Evolutionary conservation across 371 early-diverging fungal species (phyloP).

Genomic region (Blyttiomyces sp.): DNA sequence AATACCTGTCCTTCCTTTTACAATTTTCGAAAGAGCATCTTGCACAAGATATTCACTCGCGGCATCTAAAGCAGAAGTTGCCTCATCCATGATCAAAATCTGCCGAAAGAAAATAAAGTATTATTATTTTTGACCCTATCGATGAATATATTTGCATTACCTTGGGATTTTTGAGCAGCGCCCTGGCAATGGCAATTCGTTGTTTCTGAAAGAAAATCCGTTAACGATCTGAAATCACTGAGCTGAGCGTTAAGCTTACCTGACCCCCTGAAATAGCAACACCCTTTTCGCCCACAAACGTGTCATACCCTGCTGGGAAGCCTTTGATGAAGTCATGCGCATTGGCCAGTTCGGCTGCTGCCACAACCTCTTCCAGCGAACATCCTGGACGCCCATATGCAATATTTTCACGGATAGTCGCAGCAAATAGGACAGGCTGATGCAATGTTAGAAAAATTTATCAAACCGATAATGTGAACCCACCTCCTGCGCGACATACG

Average conservation of each 20-base stretch:
- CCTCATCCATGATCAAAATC: slow-evolving; percentile 39
- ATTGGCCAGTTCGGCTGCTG: slow-evolving; percentile 67
- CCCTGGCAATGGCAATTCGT: slow-evolving; percentile 45
- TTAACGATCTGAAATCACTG: background rate
- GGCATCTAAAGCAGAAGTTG: slow-evolving; percentile 58
- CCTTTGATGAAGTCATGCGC: slow-evolving; percentile 53
- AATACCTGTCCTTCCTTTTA: slow-evolving; percentile 64
- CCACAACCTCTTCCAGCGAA: slow-evolving; percentile 52
- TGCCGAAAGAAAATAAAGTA: background rate
- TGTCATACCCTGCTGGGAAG: slow-evolving; percentile 69
- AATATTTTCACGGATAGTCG: slow-evolving; percentile 40
- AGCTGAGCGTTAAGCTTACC: slow-evolving; percentile 13
- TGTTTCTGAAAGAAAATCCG: slow-evolving; percentile 57
- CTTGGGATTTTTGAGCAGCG: slow-evolving; percentile 27
- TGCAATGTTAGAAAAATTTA: too few relatives aligned
- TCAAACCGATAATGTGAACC: background rate
- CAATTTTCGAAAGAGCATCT: slow-evolving; percentile 68
- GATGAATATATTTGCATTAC: background rate
- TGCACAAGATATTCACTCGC: slow-evolving; percentile 74
- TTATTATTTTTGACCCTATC: background rate
- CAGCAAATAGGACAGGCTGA: slow-evolving; percentile 38
- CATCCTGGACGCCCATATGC: slow-evolving; percentile 47
- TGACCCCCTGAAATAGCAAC: slow-evolving; percentile 78
- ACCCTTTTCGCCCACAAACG: slow-evolving; percentile 81
- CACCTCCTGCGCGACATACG: slow-evolving; percentile 24